Conservation (phyloP, 1,284 basidiomycete genomes). For the Microbotryum lychnidis-dioicae region DNA sequence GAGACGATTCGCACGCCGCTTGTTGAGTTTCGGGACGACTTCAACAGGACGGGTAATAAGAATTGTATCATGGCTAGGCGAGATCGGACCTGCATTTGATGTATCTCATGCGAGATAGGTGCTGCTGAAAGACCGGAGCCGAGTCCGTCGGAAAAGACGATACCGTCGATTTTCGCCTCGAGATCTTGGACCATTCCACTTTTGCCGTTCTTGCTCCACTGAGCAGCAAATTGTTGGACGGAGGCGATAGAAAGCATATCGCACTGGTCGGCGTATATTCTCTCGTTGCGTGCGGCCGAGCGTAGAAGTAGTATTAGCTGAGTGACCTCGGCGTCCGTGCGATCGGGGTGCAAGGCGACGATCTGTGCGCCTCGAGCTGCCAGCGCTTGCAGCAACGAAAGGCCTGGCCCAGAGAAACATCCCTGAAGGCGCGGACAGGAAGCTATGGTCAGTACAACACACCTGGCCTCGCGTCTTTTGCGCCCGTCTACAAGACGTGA, state of each 20-base stretch:
- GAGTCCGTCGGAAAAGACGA: slow-evolving; percentile 31
- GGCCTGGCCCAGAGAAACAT: slow-evolving; percentile 16
- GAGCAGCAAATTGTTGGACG: slow-evolving; percentile 17
- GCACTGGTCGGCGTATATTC: slow-evolving; percentile 33
- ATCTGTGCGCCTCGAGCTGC: slow-evolving; percentile 30
- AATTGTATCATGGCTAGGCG: slow-evolving; percentile 27
- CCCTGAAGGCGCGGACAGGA: slow-evolving; percentile 10
- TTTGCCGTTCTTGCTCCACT: slow-evolving; percentile 26
- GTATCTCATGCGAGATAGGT: background rate
- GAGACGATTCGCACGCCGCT: slow-evolving; percentile 27
- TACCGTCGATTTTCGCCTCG: slow-evolving; percentile 28
- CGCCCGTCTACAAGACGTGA: background rate
- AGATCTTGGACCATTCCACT: slow-evolving; percentile 30
- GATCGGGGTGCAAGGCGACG: slow-evolving; percentile 26
- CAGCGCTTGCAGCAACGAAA: slow-evolving; percentile 20
- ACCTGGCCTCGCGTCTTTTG: background rate
- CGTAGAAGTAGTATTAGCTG: slow-evolving; percentile 33
- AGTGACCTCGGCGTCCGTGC: slow-evolving; percentile 16
- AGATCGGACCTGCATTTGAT: slow-evolving; percentile 15
- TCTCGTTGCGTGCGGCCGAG: slow-evolving; percentile 26
- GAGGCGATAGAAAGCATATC: slow-evolving; percentile 21
- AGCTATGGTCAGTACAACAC: background rate
- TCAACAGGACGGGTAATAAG: slow-evolving; percentile 23
- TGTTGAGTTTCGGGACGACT: slow-evolving; percentile 15
- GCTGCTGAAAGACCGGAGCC: background rate